Evolutionary conservation across 1,139 yeast genomes (phyloP), one percentile per base, ranked within the genome.

Genomic region (Scheffersomyces quercinus): DNA sequence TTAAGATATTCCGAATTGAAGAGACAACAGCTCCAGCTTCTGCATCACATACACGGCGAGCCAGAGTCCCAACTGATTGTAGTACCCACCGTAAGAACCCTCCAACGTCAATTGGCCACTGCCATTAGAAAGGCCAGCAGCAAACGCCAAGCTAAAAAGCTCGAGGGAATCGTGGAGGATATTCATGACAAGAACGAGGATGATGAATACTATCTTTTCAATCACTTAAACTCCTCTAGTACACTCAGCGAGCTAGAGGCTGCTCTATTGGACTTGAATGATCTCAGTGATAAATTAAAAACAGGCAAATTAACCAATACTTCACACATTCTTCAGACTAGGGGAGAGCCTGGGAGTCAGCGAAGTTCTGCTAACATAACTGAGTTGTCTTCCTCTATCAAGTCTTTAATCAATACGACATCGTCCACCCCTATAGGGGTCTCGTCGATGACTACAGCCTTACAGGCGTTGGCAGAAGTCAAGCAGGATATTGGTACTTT

Each of bases 11-110:
- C 59, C 29, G 54, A 59, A 16, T 46, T 49, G 28, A 65, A 65
- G 42, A 45, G 51, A 30, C 29, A 28, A 5, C 47, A 41, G 12
- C 36, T 30, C 2, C 41, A 37, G 31, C 38, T 16, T 13, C 20
- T 15, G 14, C 29, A 35, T 10, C 31, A 30, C 30, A 36, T 36
- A 29, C 33, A 32, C 33, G 34, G 36, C 35, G 40, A 36, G 35
- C 38, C 24, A 35, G 40, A 42, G 30, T 29, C 44, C 35, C 42
- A 41, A 11, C 46, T 49, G 6, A 44, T 55, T 16, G 48, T 57
- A 3, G 59, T 66, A 7, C 75, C 75, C 7, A 68, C 75, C 2
- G 65, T 68, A 6, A 49, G 75, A 36, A 69, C 75, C 1, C 56
- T 69, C 42, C 75, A 69, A 47, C 51, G 73, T 37, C 75, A 69